Conservation (phyloP, 163 green algal genomes). For the Picocystis sp. region DNA sequence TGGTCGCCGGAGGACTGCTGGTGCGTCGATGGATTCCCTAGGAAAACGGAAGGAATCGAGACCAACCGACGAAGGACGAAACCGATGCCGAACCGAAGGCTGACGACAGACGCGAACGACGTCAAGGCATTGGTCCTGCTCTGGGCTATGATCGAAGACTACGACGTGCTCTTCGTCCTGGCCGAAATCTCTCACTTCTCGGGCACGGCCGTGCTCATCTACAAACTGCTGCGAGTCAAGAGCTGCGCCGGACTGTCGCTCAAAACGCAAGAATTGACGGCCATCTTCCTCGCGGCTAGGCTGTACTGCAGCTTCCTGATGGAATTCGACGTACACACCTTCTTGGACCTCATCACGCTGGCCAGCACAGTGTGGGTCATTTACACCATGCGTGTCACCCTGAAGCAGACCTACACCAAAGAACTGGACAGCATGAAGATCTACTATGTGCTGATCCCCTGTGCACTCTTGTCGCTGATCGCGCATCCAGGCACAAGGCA, state of each 20-base stretch:
- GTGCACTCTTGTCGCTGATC: slow-evolving; percentile 60
- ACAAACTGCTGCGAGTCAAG: slow-evolving; percentile 73
- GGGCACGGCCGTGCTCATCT: slow-evolving; percentile 66
- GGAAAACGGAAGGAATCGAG: no score
- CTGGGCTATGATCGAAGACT: slow-evolving; percentile 82
- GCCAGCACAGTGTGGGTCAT: slow-evolving; percentile 70
- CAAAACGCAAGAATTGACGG: slow-evolving; percentile 77
- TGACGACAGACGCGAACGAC: no score
- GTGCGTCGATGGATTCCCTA: no score
- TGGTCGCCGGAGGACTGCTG: no score
- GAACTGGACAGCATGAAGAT: slow-evolving; percentile 66
- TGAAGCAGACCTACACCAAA: slow-evolving; percentile 67
- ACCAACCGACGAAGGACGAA: no score
- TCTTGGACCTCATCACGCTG: slow-evolving; percentile 81
- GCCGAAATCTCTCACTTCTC: slow-evolving; percentile 83
- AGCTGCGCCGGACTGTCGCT: slow-evolving; percentile 74
- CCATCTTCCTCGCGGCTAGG: slow-evolving; percentile 68
- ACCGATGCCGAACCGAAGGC: no score
- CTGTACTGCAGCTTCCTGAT: slow-evolving; percentile 97
- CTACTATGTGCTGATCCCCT: slow-evolving; percentile 64
- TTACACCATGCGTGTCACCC: slow-evolving; percentile 49
- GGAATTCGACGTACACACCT: slow-evolving; percentile 97
- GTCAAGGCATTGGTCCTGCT: slow-evolving; percentile 53
- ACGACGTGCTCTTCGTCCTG: slow-evolving; percentile 94
- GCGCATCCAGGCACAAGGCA: slow-evolving; percentile 78